A percentile compares a stretch with the other conserved stretches of the same genome.
Conservation (phyloP, 1,284 basidiomycete genomes). For the Lentinula novae-zelandiae region DNA sequence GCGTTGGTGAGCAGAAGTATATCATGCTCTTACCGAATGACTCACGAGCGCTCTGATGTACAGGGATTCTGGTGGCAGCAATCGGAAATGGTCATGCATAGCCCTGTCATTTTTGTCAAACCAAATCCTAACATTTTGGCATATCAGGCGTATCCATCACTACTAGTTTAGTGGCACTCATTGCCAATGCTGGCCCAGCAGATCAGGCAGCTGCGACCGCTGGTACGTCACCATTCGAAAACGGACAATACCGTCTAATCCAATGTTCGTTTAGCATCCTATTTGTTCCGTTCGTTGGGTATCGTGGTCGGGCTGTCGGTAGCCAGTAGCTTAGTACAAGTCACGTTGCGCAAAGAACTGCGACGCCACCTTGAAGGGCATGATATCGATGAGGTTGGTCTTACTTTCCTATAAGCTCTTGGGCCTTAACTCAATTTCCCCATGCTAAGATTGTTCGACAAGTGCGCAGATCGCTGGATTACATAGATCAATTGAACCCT, state of each 20-base stretch:
- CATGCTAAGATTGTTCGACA: conserved; percentile 25
- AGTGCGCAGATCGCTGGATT: conserved; percentile 52
- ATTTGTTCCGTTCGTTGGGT: conserved; percentile 61
- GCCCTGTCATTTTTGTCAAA: not conserved
- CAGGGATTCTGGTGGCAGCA: conserved; percentile 33
- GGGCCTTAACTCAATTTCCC: not conserved
- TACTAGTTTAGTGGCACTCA: conserved; percentile 53
- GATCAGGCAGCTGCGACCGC: conserved; percentile 65
- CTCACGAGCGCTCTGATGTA: not conserved
- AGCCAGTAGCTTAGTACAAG: conserved; percentile 51
- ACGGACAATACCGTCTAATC: not conserved
- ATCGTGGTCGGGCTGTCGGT: conserved; percentile 52
- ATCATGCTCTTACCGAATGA: not conserved
- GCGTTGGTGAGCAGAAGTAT: conserved; percentile 31
- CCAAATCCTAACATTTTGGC: not conserved
- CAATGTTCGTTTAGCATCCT: conserved; percentile 39
- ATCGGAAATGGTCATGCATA: conserved; percentile 39
- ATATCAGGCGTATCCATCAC: conserved; percentile 45
- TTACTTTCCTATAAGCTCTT: not conserved
- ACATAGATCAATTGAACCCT: conserved; percentile 46
- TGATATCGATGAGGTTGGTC: conserved; percentile 3
- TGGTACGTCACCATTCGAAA: conserved; percentile 29
- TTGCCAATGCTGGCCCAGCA: conserved; percentile 54
- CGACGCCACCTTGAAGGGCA: conserved; percentile 27
- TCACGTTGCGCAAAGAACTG: conserved; percentile 41